A percentile compares a stretch with the other conserved stretches of the same genome.
Conservation (phyloP, 2,329 filamentous ascomycete genomes). For the Didymella glomerata region DNA sequence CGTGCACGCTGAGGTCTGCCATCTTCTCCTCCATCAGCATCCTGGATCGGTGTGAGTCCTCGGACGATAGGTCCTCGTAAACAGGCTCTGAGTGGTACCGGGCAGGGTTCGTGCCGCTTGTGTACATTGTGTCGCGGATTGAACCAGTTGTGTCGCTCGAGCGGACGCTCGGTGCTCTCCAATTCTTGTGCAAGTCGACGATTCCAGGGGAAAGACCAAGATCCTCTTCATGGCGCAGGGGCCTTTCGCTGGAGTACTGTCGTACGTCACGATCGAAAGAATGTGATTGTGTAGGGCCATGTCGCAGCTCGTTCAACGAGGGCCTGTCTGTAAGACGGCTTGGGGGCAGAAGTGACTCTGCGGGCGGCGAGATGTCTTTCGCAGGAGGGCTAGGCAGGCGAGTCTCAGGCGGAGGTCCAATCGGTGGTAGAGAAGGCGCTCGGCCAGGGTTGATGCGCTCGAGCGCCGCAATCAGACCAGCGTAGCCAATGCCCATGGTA, state of each 20-base stretch:
- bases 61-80: conserved; percentile 35
- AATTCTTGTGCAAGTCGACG: conserved; percentile 39
- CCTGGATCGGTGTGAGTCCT: conserved; percentile 34
- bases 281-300: conserved; percentile 17
- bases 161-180: conserved; percentile 40
- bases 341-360: conserved; percentile 16
- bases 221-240: conserved; percentile 31
- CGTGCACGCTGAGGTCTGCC: conserved; percentile 35
- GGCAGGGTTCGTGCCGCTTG: conserved; percentile 24
- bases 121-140: conserved; percentile 40
- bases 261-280: conserved; percentile 26
- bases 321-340: conserved; percentile 19
- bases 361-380: conserved; percentile 26
- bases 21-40: conserved; percentile 38
- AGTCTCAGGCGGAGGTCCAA: conserved; percentile 44
- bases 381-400: conserved; percentile 40
- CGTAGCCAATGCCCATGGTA: conserved; percentile 71
- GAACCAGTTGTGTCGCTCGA: conserved; percentile 36
- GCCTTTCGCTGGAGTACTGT: conserved; percentile 23
- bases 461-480: conserved; percentile 70
- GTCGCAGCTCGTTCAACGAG: conserved; percentile 33
- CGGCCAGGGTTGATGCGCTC: conserved; percentile 58
- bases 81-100: conserved; percentile 34
- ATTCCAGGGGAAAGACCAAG: conserved; percentile 28
- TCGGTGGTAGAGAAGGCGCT: conserved; percentile 36